Conservation (phyloP, 2,329 filamentous ascomycete genomes). For the Fusarium newnesense region DNA sequence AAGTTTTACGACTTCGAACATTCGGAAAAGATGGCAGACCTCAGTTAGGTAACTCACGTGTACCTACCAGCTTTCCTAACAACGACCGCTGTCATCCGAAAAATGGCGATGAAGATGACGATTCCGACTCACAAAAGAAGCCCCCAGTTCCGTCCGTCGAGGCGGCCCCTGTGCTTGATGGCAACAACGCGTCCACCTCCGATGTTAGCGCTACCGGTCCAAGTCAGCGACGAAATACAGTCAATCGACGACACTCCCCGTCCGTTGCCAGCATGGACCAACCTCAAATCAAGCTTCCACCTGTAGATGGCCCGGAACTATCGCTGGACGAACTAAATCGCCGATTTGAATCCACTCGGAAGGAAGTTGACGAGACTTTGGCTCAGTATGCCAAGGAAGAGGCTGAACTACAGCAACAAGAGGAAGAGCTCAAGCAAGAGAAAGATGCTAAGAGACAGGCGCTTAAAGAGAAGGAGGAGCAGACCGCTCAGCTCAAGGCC, state of each 20-base stretch:
- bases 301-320: slow-evolving; percentile 67
- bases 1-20: slow-evolving; percentile 85
- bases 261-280: slow-evolving; percentile 69
- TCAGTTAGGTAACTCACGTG: slow-evolving; percentile 65
- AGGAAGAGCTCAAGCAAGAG: slow-evolving; percentile 78
- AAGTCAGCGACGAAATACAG: slow-evolving; percentile 61
- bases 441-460: slow-evolving; percentile 81
- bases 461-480: slow-evolving; percentile 90
- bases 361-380: slow-evolving; percentile 84
- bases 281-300: slow-evolving; percentile 55
- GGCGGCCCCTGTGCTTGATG: slow-evolving; percentile 69
- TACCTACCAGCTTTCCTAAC: slow-evolving; percentile 66
- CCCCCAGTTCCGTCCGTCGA: slow-evolving; percentile 68
- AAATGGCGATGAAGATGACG: slow-evolving; percentile 57
- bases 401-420: slow-evolving; percentile 72
- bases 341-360: slow-evolving; percentile 80
- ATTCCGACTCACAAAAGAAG: slow-evolving; percentile 57
- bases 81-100: slow-evolving; percentile 59
- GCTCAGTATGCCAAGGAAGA: slow-evolving; percentile 77
- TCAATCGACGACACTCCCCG: slow-evolving; percentile 81
- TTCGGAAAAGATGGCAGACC: slow-evolving; percentile 72
- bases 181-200: slow-evolving; percentile 68
- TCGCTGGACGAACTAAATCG: slow-evolving; percentile 83
- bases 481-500: slow-evolving; percentile 83
- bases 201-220: slow-evolving; percentile 65